phyloP scores from a whole-genome alignment of 176 grass and related monocot genomes.

The Saccharum spontaneum region DNA sequence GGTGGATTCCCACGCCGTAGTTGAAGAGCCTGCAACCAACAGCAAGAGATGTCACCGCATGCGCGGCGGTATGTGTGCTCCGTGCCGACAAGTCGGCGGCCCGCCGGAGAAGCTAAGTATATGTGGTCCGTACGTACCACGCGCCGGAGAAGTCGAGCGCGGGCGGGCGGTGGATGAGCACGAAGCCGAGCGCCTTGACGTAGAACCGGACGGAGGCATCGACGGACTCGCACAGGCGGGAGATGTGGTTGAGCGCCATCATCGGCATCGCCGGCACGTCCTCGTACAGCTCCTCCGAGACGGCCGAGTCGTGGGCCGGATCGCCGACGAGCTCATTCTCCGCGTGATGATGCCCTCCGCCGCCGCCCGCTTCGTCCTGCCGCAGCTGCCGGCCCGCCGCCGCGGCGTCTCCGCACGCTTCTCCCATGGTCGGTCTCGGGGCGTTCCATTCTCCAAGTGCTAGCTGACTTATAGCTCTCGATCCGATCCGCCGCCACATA shows the following conservation, averaged over 20 bases:
- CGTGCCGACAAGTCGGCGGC: neutral
- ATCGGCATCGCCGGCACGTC: slow-evolving; percentile 49
- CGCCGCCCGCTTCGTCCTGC: neutral
- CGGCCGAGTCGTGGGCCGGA: neutral
- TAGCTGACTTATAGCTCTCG: too few relatives aligned
- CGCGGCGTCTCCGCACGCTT: slow-evolving; percentile 30
- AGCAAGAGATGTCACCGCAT: too few relatives aligned
- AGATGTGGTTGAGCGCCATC: slow-evolving; percentile 84
- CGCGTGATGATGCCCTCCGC: neutral
- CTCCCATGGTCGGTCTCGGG: slow-evolving; percentile 33
- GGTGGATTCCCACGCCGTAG: too few relatives aligned
- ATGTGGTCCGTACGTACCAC: slow-evolving; percentile 39
- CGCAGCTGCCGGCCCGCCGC: neutral
- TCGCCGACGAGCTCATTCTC: neutral
- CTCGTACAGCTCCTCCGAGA: slow-evolving; percentile 43
- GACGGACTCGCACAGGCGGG: slow-evolving; percentile 66
- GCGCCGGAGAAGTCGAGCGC: slow-evolving; percentile 72
- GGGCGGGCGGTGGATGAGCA: slow-evolving; percentile 64
- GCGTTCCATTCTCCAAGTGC: too few relatives aligned
- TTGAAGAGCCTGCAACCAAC: too few relatives aligned
- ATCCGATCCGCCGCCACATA: neutral
- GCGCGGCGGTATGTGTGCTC: too few relatives aligned
- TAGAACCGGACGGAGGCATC: slow-evolving; percentile 64
- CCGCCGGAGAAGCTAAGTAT: neutral
- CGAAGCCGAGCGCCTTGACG: slow-evolving; percentile 66